Percentiles rank a stretch among this genome's conserved stretches.
These are phyloP conservation scores for Lipomyces spencermartinsiae DNA, from an alignment of 805 yeast genomes.

Conservation along the genomic window DNA sequence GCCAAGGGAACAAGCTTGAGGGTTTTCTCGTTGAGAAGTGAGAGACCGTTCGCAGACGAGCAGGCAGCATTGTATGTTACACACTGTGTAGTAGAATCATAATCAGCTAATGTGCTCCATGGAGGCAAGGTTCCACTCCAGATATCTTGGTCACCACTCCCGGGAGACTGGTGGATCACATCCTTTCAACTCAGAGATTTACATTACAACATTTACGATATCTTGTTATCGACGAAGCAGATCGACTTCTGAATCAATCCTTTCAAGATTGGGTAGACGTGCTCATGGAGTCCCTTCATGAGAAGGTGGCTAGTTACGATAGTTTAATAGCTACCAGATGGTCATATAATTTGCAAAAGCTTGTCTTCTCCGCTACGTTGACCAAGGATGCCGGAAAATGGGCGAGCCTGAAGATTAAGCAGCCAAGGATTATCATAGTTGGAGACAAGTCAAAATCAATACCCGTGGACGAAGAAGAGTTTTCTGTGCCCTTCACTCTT, in stretches of 20 bases:
- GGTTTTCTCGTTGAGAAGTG: conserved; percentile 63
- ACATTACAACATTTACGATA: conserved; percentile 76
- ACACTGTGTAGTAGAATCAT: neutral
- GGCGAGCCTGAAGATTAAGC: conserved; percentile 67
- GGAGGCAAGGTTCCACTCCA: conserved; percentile 49
- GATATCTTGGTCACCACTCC: conserved; percentile 49
- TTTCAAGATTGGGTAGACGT: conserved; percentile 90
- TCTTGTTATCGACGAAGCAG: conserved; percentile 97
- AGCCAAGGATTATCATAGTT: conserved; percentile 77
- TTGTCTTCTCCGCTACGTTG: conserved; percentile 90
- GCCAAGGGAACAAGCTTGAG: conserved; percentile 70
- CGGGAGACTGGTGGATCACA: conserved; percentile 84
- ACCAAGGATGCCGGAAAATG: conserved; percentile 92
- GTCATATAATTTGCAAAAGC: conserved; percentile 54
- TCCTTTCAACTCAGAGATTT: conserved; percentile 91
- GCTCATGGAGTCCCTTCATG: conserved; percentile 43
- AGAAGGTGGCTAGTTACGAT: conserved; percentile 6
- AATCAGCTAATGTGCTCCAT: neutral
- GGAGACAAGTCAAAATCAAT: conserved; percentile 51
- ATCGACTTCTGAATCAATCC: conserved; percentile 86
- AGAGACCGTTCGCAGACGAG: conserved; percentile 69
- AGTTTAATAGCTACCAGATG: conserved; percentile 22
- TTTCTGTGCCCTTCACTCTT: conserved; percentile 48
- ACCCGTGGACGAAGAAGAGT: conserved; percentile 42
- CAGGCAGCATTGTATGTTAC: conserved; percentile 52